Evolutionary conservation across 1,284 basidiomycete genomes (phyloP), one percentile per base, ranked within the genome.

Genomic region (Ustilago vetiveriae): DNA sequence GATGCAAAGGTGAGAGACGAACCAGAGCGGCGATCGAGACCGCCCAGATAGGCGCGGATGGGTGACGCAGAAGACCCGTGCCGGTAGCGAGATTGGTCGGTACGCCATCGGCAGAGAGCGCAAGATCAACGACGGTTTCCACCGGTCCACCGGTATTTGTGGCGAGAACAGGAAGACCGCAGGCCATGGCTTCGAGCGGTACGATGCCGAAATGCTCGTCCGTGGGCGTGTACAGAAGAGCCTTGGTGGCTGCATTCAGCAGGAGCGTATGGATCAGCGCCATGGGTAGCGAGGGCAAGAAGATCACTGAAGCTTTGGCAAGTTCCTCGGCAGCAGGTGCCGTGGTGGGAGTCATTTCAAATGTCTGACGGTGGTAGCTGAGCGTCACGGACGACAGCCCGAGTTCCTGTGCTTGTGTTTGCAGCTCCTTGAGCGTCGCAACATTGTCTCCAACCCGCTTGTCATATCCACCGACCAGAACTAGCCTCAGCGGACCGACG

Each of bases 171-270:
- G 94, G 93, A 0, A 98, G 82, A 1, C 92, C 92, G 63, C 90
- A 94, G 2, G 89, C 87, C 93, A 98, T 97, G 0, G 89, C 94
- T 82, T 98, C 96, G 6, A 98, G 87, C 0, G 95, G 95, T 0
- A 91, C 94, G 73, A 98, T 98, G 2, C 95, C 95, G 80, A 98
- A 96, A 82, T 98, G 95, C 80, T 98, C 95, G 82, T 96, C 94
- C 2, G 88, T 85, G 0, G 96, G 95, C 0, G 96, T 98, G 82
- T 98, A 98, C 4, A 98, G 86, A 0, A 98, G 85, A 7, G 63
- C 74, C 6, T 51, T 51, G 11, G 69, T 68, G 19, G 42, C 29
- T 5, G 50, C 46, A 44, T 72, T 65, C 14, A 67, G 55, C 41
- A 81, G 53, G 6, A 80, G 60, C 13, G 74, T 62, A 36, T 71